These are phyloP conservation scores for Apiospora pterosperma DNA, from an alignment of 2,329 filamentous ascomycete species.

Conservation along the genomic window DNA sequence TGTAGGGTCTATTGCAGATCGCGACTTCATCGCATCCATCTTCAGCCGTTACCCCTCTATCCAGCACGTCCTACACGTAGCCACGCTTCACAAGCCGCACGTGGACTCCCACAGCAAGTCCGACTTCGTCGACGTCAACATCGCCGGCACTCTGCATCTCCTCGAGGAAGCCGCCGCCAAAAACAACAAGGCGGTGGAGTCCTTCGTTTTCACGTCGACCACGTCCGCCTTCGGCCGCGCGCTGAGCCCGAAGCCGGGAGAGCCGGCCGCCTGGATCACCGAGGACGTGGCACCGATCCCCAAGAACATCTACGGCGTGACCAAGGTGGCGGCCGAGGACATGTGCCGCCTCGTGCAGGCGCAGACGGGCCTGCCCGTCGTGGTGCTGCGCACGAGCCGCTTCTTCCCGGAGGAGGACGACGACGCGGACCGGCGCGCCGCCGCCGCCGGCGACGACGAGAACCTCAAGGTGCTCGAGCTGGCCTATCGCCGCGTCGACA, in stretches of 20 bases:
- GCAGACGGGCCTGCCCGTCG: slow-evolving; percentile 34
- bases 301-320: slow-evolving; percentile 48
- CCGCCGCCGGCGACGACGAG: slow-evolving; percentile 18
- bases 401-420: slow-evolving; percentile 49
- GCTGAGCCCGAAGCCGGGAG: slow-evolving; percentile 31
- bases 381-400: slow-evolving; percentile 43
- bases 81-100: slow-evolving; percentile 46
- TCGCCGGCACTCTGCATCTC: slow-evolving; percentile 38
- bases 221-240: slow-evolving; percentile 43
- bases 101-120: slow-evolving; percentile 40
- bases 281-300: slow-evolving; percentile 36
- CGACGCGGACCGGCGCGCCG: slow-evolving; percentile 35
- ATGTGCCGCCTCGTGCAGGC: slow-evolving; percentile 39
- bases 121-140: slow-evolving; percentile 42
- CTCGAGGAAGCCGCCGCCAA: slow-evolving; percentile 35
- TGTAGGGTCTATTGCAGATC: slow-evolving; percentile 35
- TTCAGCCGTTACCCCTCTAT: slow-evolving; percentile 29
- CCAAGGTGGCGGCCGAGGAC: slow-evolving; percentile 46
- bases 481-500: slow-evolving; percentile 40
- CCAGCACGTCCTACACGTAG: slow-evolving; percentile 39
- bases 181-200: slow-evolving; percentile 23
- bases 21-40: slow-evolving; percentile 27
- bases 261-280: slow-evolving; percentile 41
- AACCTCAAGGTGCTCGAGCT: slow-evolving; percentile 48
- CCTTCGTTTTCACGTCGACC: slow-evolving; percentile 43